Base-by-base conservation (phyloP, 495 filamentous ascomycete species). In the Ramalina peruviana region DNA sequence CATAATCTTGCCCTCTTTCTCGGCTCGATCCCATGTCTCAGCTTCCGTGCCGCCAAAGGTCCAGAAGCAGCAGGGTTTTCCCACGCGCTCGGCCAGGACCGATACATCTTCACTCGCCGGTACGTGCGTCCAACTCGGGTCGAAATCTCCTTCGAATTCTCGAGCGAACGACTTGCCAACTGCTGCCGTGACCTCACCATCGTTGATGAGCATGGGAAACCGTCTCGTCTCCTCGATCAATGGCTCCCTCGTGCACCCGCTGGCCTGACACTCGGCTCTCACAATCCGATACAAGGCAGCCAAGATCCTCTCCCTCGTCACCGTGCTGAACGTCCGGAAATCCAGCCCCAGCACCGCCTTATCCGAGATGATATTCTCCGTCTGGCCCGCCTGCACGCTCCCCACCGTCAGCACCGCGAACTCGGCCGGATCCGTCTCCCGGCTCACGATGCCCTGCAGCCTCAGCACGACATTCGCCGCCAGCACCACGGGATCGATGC, bases 281-380 rank as follows among this genome's bases (percentile, higher is more conserved):
- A 75, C 66, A n/a, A 77, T 71, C 4, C 73, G 64, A 40, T 61
- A 43, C 21, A 77, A 62, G 3, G 66, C 62, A 36, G 59, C 21
- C 12, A 73, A 26, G 6, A 76, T 66, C 48, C 59, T 53, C 20
- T 68, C 49, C 6, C 73, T 61, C 9, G 60, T 67, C 36, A 62
- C 63, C 15, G 61, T 42, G n/a, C 64, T 70, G 11, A 68, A 62
- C 17, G 67, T 61, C 11, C 75, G 59, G 21, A 74, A 66, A 48
- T 76, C 71, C 6, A 78, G 33, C 7, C 63, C 66, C 13, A 79
- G 62, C 33, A 68, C 66, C 0, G 72, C 73, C 3, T 58, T 40
- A 45, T 75, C 75, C 0, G 66, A 46, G 30, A 79, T 75, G 40
- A 79, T 60, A 46, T 78, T 79, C 54, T 74, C 73, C 4, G 71